phyloP scores from a whole-genome alignment of 1,284 basidiomycete genomes.

The Blastosporella zonata region DNA sequence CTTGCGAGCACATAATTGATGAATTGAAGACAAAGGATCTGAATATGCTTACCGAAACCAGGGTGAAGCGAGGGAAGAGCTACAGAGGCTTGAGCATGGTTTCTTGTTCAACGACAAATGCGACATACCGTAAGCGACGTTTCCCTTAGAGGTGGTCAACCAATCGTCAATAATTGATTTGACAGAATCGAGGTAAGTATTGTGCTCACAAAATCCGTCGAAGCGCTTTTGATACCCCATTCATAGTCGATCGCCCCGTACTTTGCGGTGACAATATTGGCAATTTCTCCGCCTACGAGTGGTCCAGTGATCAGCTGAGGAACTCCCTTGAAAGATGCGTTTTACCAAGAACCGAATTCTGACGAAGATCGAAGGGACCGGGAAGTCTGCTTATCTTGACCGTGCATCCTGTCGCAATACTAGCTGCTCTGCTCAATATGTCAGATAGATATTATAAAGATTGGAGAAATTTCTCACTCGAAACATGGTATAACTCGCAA shows the following conservation, averaged over 20 bases:
- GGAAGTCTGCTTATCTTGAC: slow-evolving; percentile 41
- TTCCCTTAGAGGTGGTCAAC: slow-evolving; percentile 48
- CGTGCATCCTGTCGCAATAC: slow-evolving; percentile 66
- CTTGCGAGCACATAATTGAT: slow-evolving; percentile 13
- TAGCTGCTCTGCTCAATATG: slow-evolving; percentile 56
- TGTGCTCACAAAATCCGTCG: slow-evolving; percentile 67
- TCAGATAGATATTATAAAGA: neutral
- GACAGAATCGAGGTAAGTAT: neutral
- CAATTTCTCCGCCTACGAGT: slow-evolving; percentile 52
- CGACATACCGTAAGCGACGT: slow-evolving; percentile 53
- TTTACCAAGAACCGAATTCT: slow-evolving; percentile 55
- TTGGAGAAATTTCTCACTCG: slow-evolving; percentile 45
- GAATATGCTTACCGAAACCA: slow-evolving; percentile 26
- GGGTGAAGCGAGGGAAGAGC: slow-evolving; percentile 31
- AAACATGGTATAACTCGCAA: slow-evolving; percentile 68
- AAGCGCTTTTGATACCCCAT: slow-evolving; percentile 58
- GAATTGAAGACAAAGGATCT: neutral
- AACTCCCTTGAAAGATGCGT: neutral
- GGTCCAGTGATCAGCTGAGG: neutral
- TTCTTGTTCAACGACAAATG: neutral
- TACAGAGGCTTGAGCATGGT: slow-evolving; percentile 11
- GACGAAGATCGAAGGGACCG: slow-evolving; percentile 56
- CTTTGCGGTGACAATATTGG: slow-evolving; percentile 46
- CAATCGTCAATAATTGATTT: neutral
- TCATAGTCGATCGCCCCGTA: slow-evolving; percentile 54